Conservation (phyloP, 2,329 filamentous ascomycete species). For the Alternaria novae-zelandiae region DNA sequence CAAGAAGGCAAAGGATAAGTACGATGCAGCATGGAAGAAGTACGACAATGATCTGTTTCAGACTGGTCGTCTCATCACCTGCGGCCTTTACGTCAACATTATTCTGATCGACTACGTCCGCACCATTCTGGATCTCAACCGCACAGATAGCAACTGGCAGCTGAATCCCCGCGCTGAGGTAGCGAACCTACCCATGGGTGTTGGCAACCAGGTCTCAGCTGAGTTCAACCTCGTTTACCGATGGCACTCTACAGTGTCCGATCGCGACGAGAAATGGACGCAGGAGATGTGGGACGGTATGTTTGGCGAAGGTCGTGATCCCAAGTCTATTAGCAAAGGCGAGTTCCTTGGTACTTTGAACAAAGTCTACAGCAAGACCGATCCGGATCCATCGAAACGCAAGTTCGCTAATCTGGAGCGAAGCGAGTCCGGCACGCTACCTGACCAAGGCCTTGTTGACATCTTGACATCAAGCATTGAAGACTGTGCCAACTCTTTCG, state of each 20-base stretch:
- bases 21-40: conserved; percentile 43
- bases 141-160: conserved; percentile 78
- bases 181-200: conserved; percentile 68
- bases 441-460: conserved; percentile 76
- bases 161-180: conserved; percentile 77
- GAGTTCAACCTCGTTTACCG: conserved; percentile 91
- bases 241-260: conserved; percentile 81
- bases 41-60: conserved; percentile 59
- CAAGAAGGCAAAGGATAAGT: conserved; percentile 24
- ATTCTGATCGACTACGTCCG: conserved; percentile 61
- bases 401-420: conserved; percentile 71
- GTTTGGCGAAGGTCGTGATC: conserved; percentile 58
- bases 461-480: conserved; percentile 74
- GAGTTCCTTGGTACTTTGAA: conserved; percentile 69
- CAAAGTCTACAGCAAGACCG: conserved; percentile 66
- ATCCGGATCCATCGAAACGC: conserved; percentile 71
- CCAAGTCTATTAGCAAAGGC: conserved; percentile 60
- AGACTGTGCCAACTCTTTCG: conserved; percentile 70
- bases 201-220: conserved; percentile 82
- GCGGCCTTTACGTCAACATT: conserved; percentile 61
- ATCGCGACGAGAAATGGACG: conserved; percentile 81
- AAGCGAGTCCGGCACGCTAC: conserved; percentile 70
- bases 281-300: conserved; percentile 58
- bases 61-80: conserved; percentile 59
- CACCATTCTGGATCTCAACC: conserved; percentile 65